These are phyloP conservation scores for Nectriaceae sp. DNA, from an alignment of 2,329 filamentous ascomycete genomes.

Conservation along the genomic window DNA sequence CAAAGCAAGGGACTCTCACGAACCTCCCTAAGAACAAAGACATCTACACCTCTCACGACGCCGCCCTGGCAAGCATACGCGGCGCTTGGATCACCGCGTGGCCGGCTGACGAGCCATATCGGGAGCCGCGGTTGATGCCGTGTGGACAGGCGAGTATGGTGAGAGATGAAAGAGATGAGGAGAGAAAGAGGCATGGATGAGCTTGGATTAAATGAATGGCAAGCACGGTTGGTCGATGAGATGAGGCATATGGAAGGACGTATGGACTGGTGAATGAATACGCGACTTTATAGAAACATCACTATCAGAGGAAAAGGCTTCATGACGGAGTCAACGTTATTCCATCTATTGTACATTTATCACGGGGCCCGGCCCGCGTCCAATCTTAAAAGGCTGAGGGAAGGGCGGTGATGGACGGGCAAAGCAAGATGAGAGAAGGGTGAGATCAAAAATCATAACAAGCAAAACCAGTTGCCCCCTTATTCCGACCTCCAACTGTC, in stretches of 20 bases:
- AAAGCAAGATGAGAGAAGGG: too few relatives aligned
- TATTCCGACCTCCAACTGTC: conserved; percentile 14
- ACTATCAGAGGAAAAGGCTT: not conserved
- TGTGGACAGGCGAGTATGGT: not conserved
- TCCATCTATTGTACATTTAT: conserved; percentile 25
- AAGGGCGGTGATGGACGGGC: too few relatives aligned
- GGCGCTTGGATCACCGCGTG: conserved; percentile 31
- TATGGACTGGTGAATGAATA: too few relatives aligned
- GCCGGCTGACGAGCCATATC: conserved; percentile 29
- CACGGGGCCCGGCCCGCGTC: conserved; percentile 1
- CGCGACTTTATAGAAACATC: not conserved
- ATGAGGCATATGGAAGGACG: too few relatives aligned
- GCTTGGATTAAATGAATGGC: not conserved
- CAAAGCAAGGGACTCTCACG: too few relatives aligned
- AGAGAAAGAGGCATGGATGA: not conserved
- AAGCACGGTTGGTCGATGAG: too few relatives aligned
- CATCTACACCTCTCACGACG: conserved; percentile 29
- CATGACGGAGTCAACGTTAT: conserved; percentile 12
- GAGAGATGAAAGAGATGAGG: not conserved
- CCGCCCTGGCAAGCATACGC: conserved; percentile 20
- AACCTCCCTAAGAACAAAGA: too few relatives aligned
- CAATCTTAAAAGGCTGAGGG: too few relatives aligned
- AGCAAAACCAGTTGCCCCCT: conserved; percentile 27
- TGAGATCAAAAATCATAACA: conserved; percentile 23
- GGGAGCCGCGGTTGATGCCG: conserved; percentile 7